Percentiles rank a stretch among this genome's conserved stretches.
Evolutionary conservation across 2,329 filamentous ascomycete species (phyloP).

Genomic region (Aspergillus puulaauensis): DNA sequence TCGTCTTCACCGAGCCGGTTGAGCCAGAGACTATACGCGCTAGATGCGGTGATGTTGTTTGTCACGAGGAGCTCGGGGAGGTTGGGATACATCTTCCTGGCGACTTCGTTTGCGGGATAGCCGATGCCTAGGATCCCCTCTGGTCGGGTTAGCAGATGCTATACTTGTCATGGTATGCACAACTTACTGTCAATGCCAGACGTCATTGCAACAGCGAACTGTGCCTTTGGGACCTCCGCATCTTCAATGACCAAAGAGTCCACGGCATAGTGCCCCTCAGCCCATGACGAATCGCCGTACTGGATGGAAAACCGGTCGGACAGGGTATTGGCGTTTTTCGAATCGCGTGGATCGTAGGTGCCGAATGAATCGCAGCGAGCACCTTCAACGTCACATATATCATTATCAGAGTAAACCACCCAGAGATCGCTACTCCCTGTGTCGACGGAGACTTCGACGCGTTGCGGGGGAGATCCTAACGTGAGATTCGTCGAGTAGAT

Average conservation of each 20-base stretch:
- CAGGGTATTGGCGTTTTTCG: conserved; percentile 70
- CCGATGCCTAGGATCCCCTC: conserved; percentile 74
- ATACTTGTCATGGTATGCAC: conserved; percentile 12
- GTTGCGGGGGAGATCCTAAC: conserved; percentile 55
- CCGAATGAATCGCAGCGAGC: conserved; percentile 62
- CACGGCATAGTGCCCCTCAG: conserved; percentile 69
- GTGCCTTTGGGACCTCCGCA: conserved; percentile 5
- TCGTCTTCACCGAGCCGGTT: conserved; percentile 64
- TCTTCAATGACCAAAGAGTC: conserved; percentile 10
- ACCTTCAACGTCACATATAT: conserved; percentile 36
- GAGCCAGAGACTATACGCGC: conserved; percentile 70
- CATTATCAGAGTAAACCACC: conserved; percentile 66
- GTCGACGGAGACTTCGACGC: conserved; percentile 55
- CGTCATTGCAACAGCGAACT: conserved; percentile 11
- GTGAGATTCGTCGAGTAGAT: conserved; percentile 41
- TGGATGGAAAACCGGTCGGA: conserved; percentile 76
- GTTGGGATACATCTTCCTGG: conserved; percentile 52
- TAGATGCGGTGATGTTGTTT: conserved; percentile 60
- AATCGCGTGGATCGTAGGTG: conserved; percentile 67
- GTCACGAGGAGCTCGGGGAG: conserved; percentile 63
- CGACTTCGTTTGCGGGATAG: conserved; percentile 70
- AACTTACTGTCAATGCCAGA: conserved; percentile 37
- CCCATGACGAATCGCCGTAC: conserved; percentile 75
- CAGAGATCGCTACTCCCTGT: conserved; percentile 61
- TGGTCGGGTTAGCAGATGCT: neutral